Percentiles rank a stretch among this genome's conserved stretches.
phyloP scores from a whole-genome alignment of 805 yeast genomes.

The Lachancea kluyveri region DNA sequence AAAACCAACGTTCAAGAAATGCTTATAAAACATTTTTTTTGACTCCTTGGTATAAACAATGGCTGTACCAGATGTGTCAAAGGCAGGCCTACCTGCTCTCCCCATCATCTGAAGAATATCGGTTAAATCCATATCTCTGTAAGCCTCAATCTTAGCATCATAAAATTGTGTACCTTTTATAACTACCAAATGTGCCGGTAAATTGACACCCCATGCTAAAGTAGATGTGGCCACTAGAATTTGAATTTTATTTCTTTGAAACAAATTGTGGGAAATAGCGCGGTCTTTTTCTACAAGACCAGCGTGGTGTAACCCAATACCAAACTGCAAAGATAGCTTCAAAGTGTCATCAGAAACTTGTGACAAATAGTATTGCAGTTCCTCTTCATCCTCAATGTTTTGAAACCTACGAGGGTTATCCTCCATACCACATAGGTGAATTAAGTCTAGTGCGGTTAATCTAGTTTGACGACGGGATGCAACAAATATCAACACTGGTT shows the following conservation, averaged over 20 bases:
- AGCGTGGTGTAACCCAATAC: constrained; percentile 95
- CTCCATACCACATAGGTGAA: constrained; percentile 61
- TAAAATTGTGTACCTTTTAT: constrained; percentile 96
- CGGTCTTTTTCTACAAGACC: constrained; percentile 91
- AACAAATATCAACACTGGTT: constrained; percentile 93
- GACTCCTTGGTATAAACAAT: constrained; percentile 80
- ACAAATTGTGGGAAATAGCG: constrained; percentile 80
- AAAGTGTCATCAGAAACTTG: constrained; percentile 86
- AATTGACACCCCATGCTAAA: constrained; percentile 98
- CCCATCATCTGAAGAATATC: constrained; percentile 98
- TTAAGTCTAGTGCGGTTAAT: constrained; percentile 71
- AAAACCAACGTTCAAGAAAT: constrained; percentile 85
- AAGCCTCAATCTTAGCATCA: constrained; percentile 91
- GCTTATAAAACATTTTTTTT: constrained; percentile 77
- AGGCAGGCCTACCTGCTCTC: constrained; percentile 99
- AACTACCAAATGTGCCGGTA: constrained; percentile 98
- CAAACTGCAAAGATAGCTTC: constrained; percentile 61
- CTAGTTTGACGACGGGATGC: constrained; percentile 92
- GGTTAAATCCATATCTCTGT: constrained; percentile 85
- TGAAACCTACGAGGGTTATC: constrained; percentile 60
- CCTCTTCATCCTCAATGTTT: constrained; percentile 64
- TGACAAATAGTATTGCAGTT: constrained; percentile 72
- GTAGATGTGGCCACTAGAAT: constrained; percentile 95
- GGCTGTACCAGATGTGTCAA: constrained; percentile 89
- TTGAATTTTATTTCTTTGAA: constrained; percentile 74